Evolutionary conservation across 306 rosid genomes (phyloP), one percentile per base, ranked within the genome.

Genomic region (Neltuma alba): DNA sequence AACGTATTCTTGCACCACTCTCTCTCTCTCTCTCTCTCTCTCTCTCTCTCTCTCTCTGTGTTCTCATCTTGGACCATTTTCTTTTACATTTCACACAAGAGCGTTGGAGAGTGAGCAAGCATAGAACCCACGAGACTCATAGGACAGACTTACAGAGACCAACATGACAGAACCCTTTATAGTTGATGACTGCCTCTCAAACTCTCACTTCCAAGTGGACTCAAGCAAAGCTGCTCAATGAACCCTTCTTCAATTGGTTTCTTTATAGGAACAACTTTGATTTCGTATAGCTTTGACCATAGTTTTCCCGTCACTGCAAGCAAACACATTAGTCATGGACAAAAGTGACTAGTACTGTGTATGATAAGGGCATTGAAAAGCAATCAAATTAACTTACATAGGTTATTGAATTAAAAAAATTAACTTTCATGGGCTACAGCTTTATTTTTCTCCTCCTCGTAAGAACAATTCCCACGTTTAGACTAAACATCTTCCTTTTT

Each of bases 281-380:
- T 84, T 86, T 94, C 97, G 75, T 77, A 92, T 30, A 94, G 83
- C 88, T 87, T 88, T 34, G 97, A 96, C 98, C 98, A 94, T 25
- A 87, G 78, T 83, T 94, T 94, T 81, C 98, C 98, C 0, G 97
- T 94, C 79, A 94, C 98, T 94, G 91, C 79, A 81, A 80, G 27
- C 48, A 27, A 27, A 78, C 36, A 33, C 1, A 9, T 9, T 50
- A 28, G n/a, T 80, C 69, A 44, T 63, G 54, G 60, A 20, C 30
- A 66, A 18, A 16, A 21, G 14, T 54, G 21, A 54, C 13, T n/a
- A 9, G 13, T n/a, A n/a, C 28, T 21, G 61, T 54, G 21, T 42
- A 78, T 28, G 74, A 18, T 8, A 30, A 52, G 27, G 18, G 47
- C 36, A 54, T 40, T 28, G 14, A 34, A 30, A 75, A 47, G 48